These are phyloP conservation scores for cucumber (Cucumis sativus) DNA, from an alignment of 306 rosid genomes.

Conservation along the genomic window Cucumber_9930_V3 NC_026656.2:17011501-17012000, in stretches of 20 bases:
- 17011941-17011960: constrained; percentile 76
- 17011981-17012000: constrained; percentile 65
- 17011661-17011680: background rate
- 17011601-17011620: background rate
- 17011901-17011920: background rate
- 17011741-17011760: background rate
- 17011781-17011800: too few relatives aligned
- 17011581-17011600: background rate
- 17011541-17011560: background rate
- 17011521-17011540: background rate
- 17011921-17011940: background rate
- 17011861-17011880: too few relatives aligned
- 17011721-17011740: too few relatives aligned
- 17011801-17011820: too few relatives aligned
- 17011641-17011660: background rate
- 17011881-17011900: too few relatives aligned
- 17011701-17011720: too few relatives aligned
- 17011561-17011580: background rate
- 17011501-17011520: background rate
- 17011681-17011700: background rate
- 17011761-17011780: too few relatives aligned
- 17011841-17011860: too few relatives aligned
- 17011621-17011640: background rate
- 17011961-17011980: constrained; percentile 53
- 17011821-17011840: too few relatives aligned